A percentile compares a stretch with the other conserved stretches of the same genome.
These are phyloP conservation scores for Apiotrichum mycotoxinovorans DNA, from an alignment of 1,284 basidiomycete genomes.

Conservation along the genomic window DNA sequence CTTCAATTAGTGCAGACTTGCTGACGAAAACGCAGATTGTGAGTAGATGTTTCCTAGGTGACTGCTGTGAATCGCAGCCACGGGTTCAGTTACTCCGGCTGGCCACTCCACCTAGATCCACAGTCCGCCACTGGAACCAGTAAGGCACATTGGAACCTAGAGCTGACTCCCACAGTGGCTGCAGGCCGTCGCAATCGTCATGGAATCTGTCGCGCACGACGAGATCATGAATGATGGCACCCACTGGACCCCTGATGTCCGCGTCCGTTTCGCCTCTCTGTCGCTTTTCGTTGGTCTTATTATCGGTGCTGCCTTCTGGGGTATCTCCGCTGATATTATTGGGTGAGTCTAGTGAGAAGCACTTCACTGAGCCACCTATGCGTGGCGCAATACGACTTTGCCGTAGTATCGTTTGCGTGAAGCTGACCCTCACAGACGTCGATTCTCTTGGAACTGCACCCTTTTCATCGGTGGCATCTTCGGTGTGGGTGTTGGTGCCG, in stretches of 20 bases:
- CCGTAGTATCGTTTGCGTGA: background rate
- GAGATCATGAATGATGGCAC: slow-evolving; percentile 26
- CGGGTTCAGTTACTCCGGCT: no score
- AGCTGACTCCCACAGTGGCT: slow-evolving; percentile 43
- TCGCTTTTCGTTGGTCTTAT: slow-evolving; percentile 61
- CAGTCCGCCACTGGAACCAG: background rate
- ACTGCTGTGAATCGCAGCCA: background rate
- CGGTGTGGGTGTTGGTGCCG: slow-evolving; percentile 59
- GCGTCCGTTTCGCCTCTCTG: slow-evolving; percentile 50
- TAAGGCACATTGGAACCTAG: background rate
- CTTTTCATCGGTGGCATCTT: slow-evolving; percentile 61
- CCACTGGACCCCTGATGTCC: slow-evolving; percentile 2
- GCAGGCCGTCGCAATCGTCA: slow-evolving; percentile 57
- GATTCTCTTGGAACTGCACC: slow-evolving; percentile 60
- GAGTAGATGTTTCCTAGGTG: background rate
- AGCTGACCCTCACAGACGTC: slow-evolving; percentile 47
- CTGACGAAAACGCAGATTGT: slow-evolving; percentile 1
- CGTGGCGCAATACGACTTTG: no score
- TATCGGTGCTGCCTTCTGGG: slow-evolving; percentile 59
- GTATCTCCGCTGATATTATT: slow-evolving; percentile 47
- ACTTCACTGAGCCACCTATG: no score
- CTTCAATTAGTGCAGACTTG: background rate
- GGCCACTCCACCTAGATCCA: background rate
- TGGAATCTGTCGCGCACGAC: slow-evolving; percentile 55
- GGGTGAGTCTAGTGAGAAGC: slow-evolving; percentile 28